phyloP scores from a whole-genome alignment of 2,329 filamentous ascomycete species.

The Neopestalotiopsis rosae region DNA sequence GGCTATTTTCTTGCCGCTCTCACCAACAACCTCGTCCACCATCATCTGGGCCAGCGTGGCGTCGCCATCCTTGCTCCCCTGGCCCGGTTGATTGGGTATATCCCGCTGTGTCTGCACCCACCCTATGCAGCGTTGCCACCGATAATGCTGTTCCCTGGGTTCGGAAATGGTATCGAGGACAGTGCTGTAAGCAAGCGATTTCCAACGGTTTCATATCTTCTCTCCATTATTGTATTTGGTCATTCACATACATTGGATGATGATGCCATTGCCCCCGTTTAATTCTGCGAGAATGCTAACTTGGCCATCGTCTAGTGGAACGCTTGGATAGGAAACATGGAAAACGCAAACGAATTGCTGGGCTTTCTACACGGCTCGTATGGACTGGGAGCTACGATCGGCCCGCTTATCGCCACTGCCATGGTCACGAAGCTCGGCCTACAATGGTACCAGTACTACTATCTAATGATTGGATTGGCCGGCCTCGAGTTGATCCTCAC shows the following conservation, averaged over 20 bases:
- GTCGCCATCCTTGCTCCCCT: constrained; percentile 70
- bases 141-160: constrained; percentile 20
- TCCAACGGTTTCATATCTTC: neutral
- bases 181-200: constrained; percentile 37
- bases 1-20: constrained; percentile 68
- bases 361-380: constrained; percentile 77
- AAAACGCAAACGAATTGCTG: constrained; percentile 73
- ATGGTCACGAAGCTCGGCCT: constrained; percentile 69
- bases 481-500: constrained; percentile 60
- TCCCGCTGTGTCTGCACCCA: constrained; percentile 70
- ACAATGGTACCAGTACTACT: constrained; percentile 78
- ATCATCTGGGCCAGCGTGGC: constrained; percentile 62
- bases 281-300: neutral
- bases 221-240: neutral
- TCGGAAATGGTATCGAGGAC: constrained; percentile 46
- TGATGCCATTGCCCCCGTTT: neutral
- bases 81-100: constrained; percentile 68
- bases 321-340: constrained; percentile 72
- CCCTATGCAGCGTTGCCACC: constrained; percentile 68
- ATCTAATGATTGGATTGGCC: constrained; percentile 70
- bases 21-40: constrained; percentile 65
- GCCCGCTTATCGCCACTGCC: constrained; percentile 73
- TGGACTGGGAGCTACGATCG: constrained; percentile 72
- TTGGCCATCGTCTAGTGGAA: constrained; percentile 48
- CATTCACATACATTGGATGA: too few species aligned